These are phyloP conservation scores for Hamamelis virginiana DNA, from an alignment of 164 flowering plant species.

Conservation along the genomic window DNA sequence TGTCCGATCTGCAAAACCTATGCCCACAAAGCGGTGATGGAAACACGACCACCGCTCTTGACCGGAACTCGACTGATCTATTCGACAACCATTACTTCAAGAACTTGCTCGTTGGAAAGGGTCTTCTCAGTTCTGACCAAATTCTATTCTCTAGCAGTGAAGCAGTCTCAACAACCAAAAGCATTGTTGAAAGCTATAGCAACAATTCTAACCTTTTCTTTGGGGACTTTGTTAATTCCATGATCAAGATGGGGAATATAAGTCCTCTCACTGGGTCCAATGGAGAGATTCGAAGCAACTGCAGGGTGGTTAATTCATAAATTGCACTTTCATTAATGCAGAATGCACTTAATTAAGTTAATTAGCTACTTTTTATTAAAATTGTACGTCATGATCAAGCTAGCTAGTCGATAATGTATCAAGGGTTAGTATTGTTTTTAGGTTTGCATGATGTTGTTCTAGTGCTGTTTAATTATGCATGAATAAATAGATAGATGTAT, in stretches of 20 bases:
- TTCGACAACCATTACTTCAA: slow-evolving; percentile 83
- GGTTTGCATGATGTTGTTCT: no score
- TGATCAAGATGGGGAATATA: slow-evolving; percentile 78
- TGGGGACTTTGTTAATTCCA: slow-evolving; percentile 51
- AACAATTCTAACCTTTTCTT: slow-evolving; percentile 38
- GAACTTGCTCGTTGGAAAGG: slow-evolving; percentile 57
- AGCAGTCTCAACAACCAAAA: slow-evolving; percentile 43
- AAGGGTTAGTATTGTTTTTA: no score
- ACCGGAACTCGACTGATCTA: slow-evolving; percentile 55
- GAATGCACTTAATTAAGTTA: no score
- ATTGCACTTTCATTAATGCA: no score
- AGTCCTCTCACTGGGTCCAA: slow-evolving; percentile 54
- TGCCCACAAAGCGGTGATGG: slow-evolving; percentile 67
- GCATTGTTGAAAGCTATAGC: slow-evolving; percentile 56
- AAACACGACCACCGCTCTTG: slow-evolving; percentile 51
- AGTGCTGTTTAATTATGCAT: no score
- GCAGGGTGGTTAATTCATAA: slow-evolving; percentile 57
- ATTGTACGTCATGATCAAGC: no score
- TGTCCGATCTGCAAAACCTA: slow-evolving; percentile 42
- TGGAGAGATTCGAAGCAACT: slow-evolving; percentile 64
- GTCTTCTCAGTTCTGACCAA: slow-evolving; percentile 73
- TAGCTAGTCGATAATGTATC: no score
- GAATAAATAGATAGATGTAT: no score
- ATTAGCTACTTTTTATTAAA: no score
- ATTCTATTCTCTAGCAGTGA: slow-evolving; percentile 44